Evolutionary conservation across 805 yeast species (phyloP), one percentile per base, ranked within the genome.

Genomic region (Ascoidea rubescens): DNA sequence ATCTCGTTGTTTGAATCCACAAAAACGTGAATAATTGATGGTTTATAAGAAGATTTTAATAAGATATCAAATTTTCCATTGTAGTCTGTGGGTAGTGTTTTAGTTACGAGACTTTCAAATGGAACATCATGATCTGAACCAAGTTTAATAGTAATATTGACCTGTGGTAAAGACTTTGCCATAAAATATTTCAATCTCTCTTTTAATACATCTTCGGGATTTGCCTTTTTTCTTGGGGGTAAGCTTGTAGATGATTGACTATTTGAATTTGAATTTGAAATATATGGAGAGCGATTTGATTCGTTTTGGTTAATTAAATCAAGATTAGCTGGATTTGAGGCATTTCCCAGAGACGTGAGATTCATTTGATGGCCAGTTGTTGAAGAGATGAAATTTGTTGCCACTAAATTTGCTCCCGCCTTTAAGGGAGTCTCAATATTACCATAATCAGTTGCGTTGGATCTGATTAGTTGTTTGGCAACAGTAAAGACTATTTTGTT

Each of bases 131-230:
- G 68, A 3, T 70, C 70, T 0, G 87, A 73, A 4, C 84, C 84
- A 6, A 87, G 65, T 1, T 75, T 73, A 14, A 88, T 67, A 0
- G 68, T 66, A 5, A 85, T 55, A 31, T 75, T 77, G 0, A 83
- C 73, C 52, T 71, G 71, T 1, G 87, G 75, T 8, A 89, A 70
- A 4, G 83, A 75, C 50, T 83, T 72, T 0, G 89, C 82, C 50
- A 88, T 73, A 55, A 90, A 84, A 3, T 82, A 81, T 8, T 80
- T 73, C 53, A 89, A 70, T 54, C 97, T 69, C 48, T 80, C 81
- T 55, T 74, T 77, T 44, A 89, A 68, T 0, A 73, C 66, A 6
- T 70, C 76, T 52, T 80, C 86, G 32, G 61, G 50, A 5, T 56
- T 60, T 1, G 64, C 55, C 33, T 48, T 53, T 14, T 6, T 7